Base-by-base conservation (phyloP, 768 basidiomycete species). In the Cubamyces lactineus region DNA sequence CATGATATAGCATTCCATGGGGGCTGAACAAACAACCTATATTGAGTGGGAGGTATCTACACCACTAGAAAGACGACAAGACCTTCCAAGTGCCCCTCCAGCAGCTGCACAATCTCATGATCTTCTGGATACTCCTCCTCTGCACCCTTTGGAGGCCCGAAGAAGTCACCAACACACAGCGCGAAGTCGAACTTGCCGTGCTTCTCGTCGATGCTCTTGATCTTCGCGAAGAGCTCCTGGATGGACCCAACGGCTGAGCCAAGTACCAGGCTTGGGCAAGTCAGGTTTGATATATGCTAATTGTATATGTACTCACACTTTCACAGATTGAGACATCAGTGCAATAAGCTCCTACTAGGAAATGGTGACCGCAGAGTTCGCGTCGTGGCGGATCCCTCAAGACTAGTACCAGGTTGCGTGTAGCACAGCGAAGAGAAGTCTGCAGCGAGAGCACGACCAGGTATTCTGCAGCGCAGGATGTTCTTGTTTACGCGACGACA, bases 1-100 rank as follows among this genome's bases (percentile, higher is more conserved):
- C 84, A 94, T 95, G 60, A 97, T 86, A 77, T 96, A 98, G 67
- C 93, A 95, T 69, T 92, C 90, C 17, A 96, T 76, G 12, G 96
- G 92, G 28, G 87, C 93, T 96, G 62, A 43, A 61, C 34, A 39
- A 41, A 9, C 17, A 61, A 55, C 26, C 1, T 66, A 28, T 40
- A 46, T 48, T 70, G 54, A 69, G 63, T 47, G 38, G 7, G n/a
- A 53, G 9, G 17, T 39, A 28, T 46, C 23, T 38, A 63, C 39
- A 55, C 21, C n/a, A 19, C 24, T 12, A 50, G 4, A 59, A 26
- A 42, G 42, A 58, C 26, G 42, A 28, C 77, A 45, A 72, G 62
- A 86, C 92, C 87, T 77, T 88, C 82, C 38, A 94, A 69, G 23
- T 79, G 75, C 0, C 90, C 95, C 9, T 83, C 79, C 66, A 96